These are phyloP conservation scores for Rutidosis leptorrhynchoides DNA, from an alignment of 129 eudicot genomes.

Conservation along the genomic window DNA sequence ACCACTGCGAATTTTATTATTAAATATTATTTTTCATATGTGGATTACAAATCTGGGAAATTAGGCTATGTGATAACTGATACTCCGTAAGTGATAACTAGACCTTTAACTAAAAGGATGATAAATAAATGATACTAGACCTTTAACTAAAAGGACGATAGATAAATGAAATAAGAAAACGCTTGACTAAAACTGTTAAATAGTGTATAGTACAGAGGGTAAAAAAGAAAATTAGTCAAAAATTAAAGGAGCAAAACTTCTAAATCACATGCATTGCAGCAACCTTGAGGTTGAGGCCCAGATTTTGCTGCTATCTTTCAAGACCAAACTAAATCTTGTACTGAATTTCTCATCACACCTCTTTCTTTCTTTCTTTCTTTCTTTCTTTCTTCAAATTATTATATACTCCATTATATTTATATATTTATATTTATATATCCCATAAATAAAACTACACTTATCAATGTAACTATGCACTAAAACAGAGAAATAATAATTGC, in stretches of 20 bases:
- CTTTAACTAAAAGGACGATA: no score
- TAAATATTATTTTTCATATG: no score
- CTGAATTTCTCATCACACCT: slow-evolving; percentile 12
- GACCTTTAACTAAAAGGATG: no score
- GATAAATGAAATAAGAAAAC: no score
- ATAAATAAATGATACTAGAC: no score
- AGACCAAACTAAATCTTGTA: slow-evolving; percentile 26
- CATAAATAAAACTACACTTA: slow-evolving; percentile 7
- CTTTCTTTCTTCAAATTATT: no score
- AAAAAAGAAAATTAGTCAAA: not conserved
- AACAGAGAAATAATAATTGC: slow-evolving; percentile 3
- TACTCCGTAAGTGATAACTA: no score
- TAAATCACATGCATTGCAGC: slow-evolving; percentile 42
- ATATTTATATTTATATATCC: no score
- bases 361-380: slow-evolving; percentile 1
- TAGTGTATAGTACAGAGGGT: not conserved
- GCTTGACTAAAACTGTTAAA: not conserved
- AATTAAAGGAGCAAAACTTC: slow-evolving; percentile 27
- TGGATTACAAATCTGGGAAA: no score
- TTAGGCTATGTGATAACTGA: no score
- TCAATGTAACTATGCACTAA: slow-evolving; percentile 15
- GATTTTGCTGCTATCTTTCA: slow-evolving; percentile 37
- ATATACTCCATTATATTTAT: no score
- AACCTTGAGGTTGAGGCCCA: slow-evolving; percentile 43
- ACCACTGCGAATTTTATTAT: no score